Evolutionary conservation across 2,329 filamentous ascomycete genomes (phyloP).

Genomic region (Aspergillus nomiae): DNA sequence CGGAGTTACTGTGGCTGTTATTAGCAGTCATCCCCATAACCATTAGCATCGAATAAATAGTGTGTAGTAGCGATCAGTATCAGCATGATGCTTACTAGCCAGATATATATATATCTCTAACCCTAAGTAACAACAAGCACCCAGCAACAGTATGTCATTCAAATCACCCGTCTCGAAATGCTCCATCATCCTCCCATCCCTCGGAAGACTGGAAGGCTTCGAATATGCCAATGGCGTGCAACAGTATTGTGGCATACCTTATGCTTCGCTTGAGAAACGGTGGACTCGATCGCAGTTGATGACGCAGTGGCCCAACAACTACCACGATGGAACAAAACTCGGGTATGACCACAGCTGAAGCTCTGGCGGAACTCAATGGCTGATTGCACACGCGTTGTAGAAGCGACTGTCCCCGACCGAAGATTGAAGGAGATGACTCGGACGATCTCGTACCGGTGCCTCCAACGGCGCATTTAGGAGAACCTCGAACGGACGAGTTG

Average conservation of each 20-base stretch:
- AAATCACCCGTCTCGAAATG: constrained; percentile 19
- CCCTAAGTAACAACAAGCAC: too few relatives aligned
- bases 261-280: constrained; percentile 24
- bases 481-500: constrained; percentile 20
- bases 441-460: constrained; percentile 28
- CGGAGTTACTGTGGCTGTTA: not conserved
- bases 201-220: constrained; percentile 24
- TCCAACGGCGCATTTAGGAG: constrained; percentile 19
- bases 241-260: constrained; percentile 30
- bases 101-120: too few relatives aligned
- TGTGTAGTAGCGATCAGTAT: too few relatives aligned
- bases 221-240: constrained; percentile 26
- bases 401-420: constrained; percentile 25
- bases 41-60: not conserved
- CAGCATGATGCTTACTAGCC: too few relatives aligned
- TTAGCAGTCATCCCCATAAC: not conserved
- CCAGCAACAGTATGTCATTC: constrained; percentile 18
- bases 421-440: constrained; percentile 21
- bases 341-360: constrained; percentile 14
- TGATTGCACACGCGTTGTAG: constrained; percentile 2
- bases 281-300: constrained; percentile 26
- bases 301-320: constrained; percentile 16
- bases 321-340: constrained; percentile 27
- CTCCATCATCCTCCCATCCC: constrained; percentile 15
- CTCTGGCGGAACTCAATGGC: not conserved